Conservation (phyloP, 208 protist genomes). For the Wallacemonas rigidus region DNA sequence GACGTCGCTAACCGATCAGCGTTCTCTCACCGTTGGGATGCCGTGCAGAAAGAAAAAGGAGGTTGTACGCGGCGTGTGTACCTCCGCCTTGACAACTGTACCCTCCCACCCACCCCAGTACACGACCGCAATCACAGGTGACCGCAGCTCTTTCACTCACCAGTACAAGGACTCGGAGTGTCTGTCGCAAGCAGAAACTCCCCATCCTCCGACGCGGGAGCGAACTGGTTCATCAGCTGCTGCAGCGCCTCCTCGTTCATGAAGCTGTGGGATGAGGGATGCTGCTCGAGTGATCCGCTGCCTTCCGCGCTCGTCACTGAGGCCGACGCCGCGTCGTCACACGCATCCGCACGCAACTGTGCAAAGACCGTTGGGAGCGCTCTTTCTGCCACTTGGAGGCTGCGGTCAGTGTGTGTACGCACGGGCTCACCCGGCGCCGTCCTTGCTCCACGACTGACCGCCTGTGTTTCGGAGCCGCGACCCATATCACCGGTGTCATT, state of each 20-base stretch:
- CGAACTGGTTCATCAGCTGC: slow-evolving; percentile 16
- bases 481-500: background rate
- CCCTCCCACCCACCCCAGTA: too few relatives aligned
- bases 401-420: too few relatives aligned
- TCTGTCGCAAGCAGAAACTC: background rate
- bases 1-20: too few relatives aligned
- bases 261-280: slow-evolving; percentile 3
- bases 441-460: background rate
- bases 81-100: too few relatives aligned
- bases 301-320: background rate
- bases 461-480: background rate
- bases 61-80: too few relatives aligned
- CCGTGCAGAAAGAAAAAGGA: too few relatives aligned
- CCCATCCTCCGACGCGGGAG: background rate
- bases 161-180: background rate
- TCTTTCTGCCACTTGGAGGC: too few relatives aligned
- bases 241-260: slow-evolving; percentile 13
- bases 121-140: too few relatives aligned
- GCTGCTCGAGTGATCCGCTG: background rate
- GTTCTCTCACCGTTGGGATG: too few relatives aligned
- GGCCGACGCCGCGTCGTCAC: background rate
- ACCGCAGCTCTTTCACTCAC: background rate
- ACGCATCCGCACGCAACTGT: background rate
- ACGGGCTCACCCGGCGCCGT: background rate
- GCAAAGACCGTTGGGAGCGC: background rate